Base-by-base conservation (phyloP, 2,329 filamentous ascomycete genomes). In the Grosmannia serpens region DNA sequence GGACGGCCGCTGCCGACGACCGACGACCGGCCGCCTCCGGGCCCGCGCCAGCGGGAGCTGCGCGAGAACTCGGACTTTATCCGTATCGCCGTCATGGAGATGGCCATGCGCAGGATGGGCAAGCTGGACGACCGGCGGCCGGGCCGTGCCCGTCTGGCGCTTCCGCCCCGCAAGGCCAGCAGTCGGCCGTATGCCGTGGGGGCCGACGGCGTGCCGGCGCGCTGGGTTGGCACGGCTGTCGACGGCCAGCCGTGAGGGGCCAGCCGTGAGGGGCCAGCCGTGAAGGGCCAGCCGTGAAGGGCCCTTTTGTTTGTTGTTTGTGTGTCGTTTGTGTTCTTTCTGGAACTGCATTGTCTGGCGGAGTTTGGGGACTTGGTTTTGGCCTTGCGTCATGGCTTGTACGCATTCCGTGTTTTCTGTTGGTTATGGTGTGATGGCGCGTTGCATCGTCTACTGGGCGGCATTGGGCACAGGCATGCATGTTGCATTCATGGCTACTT, bases 51-150 rank as follows among this genome's bases (percentile, higher is more conserved):
- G 68, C 79, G 84, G 53, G 84, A 87, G 68, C 80, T 86, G 75
- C 81, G 84, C 33, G 84, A 87, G 68, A 87, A 87, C 64, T 78
- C 83, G 47, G 83, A 87, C 65, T 87, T 87, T 66, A 86, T 87
- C 66, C 80, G 84, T 64, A 81, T 87, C 58, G 84, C 84, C 41
- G 84, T 87, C 55, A 82, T 87, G 78, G 84, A 87, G 67, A 86
- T 87, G 80, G 80, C 84, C 15, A 87, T 87, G 84, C 80, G 84
- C 58, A 81, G 79, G 65, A 75, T 74, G 50, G 84, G 84, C 64
- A 87, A 87, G 69, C 74, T 87, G 56, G 83, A 85, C 64, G 81
- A 84, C 64, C 79, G 83, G 62, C 79, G 79, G 58, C 82, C 84
- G n/a, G 84, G 84, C 31, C 78, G 84, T 54, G 84, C 84, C n/a